These are phyloP conservation scores for Agaricus sinodeliciosus DNA, from an alignment of 768 basidiomycete species.

Conservation along the genomic window DNA sequence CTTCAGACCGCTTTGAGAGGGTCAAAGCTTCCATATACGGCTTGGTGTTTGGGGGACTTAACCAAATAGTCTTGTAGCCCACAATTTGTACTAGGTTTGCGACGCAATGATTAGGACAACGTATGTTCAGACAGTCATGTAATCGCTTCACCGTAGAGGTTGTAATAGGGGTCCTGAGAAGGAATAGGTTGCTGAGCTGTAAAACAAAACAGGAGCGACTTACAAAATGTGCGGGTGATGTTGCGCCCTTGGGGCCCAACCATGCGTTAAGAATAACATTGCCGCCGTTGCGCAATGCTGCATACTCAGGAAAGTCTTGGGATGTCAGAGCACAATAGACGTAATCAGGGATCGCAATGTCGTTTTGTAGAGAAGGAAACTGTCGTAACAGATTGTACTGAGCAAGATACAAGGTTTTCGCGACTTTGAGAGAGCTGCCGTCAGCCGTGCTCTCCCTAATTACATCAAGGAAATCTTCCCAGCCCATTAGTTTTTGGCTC, in stretches of 20 bases:
- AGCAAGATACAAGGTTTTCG: conserved; percentile 68
- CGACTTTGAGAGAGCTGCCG: conserved; percentile 9
- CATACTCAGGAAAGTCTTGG: conserved; percentile 45
- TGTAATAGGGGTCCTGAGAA: conserved; percentile 85
- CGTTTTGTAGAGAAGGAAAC: conserved; percentile 69
- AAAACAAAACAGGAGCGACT: conserved; percentile 12
- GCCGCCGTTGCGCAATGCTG: conserved; percentile 59
- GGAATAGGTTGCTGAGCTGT: neutral
- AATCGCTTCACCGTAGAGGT: conserved; percentile 64
- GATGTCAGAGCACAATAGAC: conserved; percentile 59
- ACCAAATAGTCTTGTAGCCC: conserved; percentile 87
- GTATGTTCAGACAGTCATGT: conserved; percentile 6
- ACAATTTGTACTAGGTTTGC: conserved; percentile 68
- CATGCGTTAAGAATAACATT: conserved; percentile 69
- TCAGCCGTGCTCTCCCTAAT: conserved; percentile 19
- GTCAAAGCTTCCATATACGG: conserved; percentile 55
- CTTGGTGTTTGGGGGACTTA: conserved; percentile 64
- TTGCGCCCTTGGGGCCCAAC: conserved; percentile 73
- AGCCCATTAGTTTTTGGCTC: conserved; percentile 73
- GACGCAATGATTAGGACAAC: neutral
- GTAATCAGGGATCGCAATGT: conserved; percentile 85
- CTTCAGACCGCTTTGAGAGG: conserved; percentile 20
- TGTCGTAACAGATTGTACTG: conserved; percentile 85
- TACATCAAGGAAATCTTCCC: conserved; percentile 60
- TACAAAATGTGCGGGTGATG: conserved; percentile 88